Percentiles rank a stretch among this genome's conserved stretches.
Evolutionary conservation across 257 asterid species (phyloP).

Genomic region (Linderniella brevidens): DNA sequence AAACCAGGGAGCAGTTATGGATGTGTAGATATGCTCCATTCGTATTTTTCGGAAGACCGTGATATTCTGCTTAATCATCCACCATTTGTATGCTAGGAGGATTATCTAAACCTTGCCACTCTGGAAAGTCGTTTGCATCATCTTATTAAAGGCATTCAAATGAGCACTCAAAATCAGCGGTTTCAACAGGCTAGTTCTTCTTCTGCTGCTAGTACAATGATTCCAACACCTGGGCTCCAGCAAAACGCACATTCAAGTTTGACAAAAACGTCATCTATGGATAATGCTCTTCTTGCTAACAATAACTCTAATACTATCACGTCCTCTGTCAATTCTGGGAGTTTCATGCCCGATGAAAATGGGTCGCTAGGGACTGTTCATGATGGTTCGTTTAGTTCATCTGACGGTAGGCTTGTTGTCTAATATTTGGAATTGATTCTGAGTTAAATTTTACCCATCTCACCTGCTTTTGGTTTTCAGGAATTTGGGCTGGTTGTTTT

Average conservation of each 20-base stretch:
- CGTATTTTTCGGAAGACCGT: too few species aligned
- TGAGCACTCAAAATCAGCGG: slow-evolving; percentile 45
- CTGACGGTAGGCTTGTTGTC: slow-evolving; percentile 8
- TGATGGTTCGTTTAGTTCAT: slow-evolving; percentile 36
- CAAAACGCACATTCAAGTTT: slow-evolving; percentile 42
- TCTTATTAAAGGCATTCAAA: slow-evolving; percentile 18
- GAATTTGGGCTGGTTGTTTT: slow-evolving; percentile 45
- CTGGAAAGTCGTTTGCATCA: slow-evolving; percentile 56
- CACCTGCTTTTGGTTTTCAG: slow-evolving; percentile 28
- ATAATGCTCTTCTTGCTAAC: slow-evolving; percentile 23
- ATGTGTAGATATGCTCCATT: too few species aligned
- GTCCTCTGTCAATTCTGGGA: slow-evolving; percentile 39
- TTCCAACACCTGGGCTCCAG: slow-evolving; percentile 93
- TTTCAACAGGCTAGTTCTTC: slow-evolving; percentile 66
- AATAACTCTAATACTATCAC: slow-evolving; percentile 25
- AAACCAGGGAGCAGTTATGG: too few species aligned
- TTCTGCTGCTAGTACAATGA: slow-evolving; percentile 77
- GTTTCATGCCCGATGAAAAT: slow-evolving; percentile 38
- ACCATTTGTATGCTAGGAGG: slow-evolving; percentile 30
- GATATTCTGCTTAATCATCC: too few species aligned
- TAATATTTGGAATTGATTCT: slow-evolving; percentile 9
- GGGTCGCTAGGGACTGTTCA: slow-evolving; percentile 33
- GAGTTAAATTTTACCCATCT: slow-evolving; percentile 12
- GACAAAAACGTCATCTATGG: slow-evolving; percentile 34
- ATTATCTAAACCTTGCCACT: slow-evolving; percentile 57